A percentile compares a stretch with the other conserved stretches of the same genome.
Conservation (phyloP, 495 filamentous ascomycete genomes). For the Hypoxylon crocopeplum region DNA sequence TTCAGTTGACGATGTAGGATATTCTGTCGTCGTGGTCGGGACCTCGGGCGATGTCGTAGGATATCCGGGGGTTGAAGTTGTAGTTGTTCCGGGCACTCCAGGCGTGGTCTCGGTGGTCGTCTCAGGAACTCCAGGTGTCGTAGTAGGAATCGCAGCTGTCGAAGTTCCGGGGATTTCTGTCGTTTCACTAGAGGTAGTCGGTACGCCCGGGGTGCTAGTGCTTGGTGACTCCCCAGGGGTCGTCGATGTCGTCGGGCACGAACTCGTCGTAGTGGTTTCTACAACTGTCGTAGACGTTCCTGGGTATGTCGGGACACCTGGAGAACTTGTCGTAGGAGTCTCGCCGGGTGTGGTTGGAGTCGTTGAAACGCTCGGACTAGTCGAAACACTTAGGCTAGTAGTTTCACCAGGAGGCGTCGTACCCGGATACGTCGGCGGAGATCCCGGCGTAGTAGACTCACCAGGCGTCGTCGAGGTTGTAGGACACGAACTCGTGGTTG, state of each 20-base stretch:
- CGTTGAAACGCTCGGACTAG: not conserved
- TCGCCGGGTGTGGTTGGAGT: not conserved
- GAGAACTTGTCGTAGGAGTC: not conserved
- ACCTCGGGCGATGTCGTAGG: not conserved
- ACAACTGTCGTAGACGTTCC: not conserved
- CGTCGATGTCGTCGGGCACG: not conserved
- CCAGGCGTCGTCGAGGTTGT: not conserved
- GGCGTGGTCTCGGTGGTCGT: not conserved
- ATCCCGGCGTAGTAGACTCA: too few relatives aligned
- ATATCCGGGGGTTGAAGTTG: not conserved
- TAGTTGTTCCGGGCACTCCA: not conserved
- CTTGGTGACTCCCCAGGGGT: not conserved
- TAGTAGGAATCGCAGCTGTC: not conserved
- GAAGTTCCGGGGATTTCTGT: not conserved
- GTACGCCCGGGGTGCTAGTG: not conserved
- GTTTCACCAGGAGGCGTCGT: not conserved
- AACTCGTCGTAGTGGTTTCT: constrained; percentile 1
- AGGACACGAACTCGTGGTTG: not conserved
- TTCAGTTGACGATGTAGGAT: not conserved
- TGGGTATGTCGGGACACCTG: too few relatives aligned
- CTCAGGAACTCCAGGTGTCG: not conserved
- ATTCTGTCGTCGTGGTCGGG: not conserved
- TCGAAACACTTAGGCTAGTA: not conserved
- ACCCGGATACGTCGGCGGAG: not conserved
- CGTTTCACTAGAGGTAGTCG: not conserved